Conservation (phyloP, 2,329 filamentous ascomycete species). For the Pleurostoma richardsiae region DNA sequence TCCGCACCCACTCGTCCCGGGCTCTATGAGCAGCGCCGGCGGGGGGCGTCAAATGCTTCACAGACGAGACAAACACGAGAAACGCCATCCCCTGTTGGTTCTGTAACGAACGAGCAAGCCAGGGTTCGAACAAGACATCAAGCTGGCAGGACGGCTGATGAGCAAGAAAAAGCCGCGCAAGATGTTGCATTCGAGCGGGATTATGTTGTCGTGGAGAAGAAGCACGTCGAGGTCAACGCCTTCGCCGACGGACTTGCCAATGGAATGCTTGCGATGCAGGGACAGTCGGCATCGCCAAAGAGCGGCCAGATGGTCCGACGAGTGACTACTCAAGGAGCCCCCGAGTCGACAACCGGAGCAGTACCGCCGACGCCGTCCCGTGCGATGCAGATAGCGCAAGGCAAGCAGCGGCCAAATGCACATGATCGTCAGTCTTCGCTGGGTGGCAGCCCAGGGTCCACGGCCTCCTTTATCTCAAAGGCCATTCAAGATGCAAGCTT, state of each 20-base stretch:
- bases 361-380: conserved; percentile 62
- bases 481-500: conserved; percentile 89
- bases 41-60: conserved; percentile 34
- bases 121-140: conserved; percentile 22
- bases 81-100: conserved; percentile 18
- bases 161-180: conserved; percentile 70
- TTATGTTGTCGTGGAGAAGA: conserved; percentile 94
- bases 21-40: conserved; percentile 28
- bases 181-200: conserved; percentile 89
- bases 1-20: conserved; percentile 41
- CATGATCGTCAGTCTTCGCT: conserved; percentile 74
- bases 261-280: conserved; percentile 55
- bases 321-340: conserved; percentile 70
- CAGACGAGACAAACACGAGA: conserved; percentile 26
- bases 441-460: conserved; percentile 65
- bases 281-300: conserved; percentile 43
- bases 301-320: conserved; percentile 65
- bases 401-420: conserved; percentile 52
- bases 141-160: conserved; percentile 24
- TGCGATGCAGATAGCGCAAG: conserved; percentile 68
- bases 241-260: conserved; percentile 92
- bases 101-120: conserved; percentile 59
- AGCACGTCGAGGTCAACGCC: conserved; percentile 92
- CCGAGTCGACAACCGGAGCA: conserved; percentile 64
- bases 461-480: conserved; percentile 89